A percentile compares a stretch with the other conserved stretches of the same genome.
phyloP scores from a whole-genome alignment of 2,329 filamentous ascomycete genomes.

The Sclerotinia sclerotiorum region DNA sequence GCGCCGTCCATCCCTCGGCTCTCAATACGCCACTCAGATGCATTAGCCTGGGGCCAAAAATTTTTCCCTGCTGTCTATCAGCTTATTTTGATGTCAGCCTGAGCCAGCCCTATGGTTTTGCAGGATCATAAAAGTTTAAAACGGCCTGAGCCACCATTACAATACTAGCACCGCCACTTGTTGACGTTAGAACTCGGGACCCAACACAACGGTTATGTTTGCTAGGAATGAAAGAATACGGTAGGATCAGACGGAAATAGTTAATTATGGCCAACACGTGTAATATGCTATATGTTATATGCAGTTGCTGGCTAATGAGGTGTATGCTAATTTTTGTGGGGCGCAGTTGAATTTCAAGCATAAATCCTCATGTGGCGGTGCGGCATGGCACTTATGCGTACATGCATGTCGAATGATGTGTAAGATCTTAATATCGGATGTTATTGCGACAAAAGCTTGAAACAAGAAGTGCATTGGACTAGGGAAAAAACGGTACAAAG shows the following conservation, averaged over 20 bases:
- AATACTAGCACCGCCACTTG: conserved; percentile 14
- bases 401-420: background rate
- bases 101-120: conserved; percentile 10
- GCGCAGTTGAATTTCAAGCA: conserved; percentile 12
- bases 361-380: conserved; percentile 21
- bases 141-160: conserved; percentile 18
- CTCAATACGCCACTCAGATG: background rate
- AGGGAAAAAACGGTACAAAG: background rate
- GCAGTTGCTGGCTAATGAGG: background rate
- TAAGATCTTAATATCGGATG: conserved; percentile 1
- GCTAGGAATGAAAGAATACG: conserved; percentile 4
- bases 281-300: background rate
- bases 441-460: background rate
- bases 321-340: background rate
- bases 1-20: background rate
- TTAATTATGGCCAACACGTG: background rate
- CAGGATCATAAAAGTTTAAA: conserved; percentile 9
- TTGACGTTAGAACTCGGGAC: conserved; percentile 4
- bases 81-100: background rate
- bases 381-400: conserved; percentile 16
- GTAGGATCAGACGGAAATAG: background rate
- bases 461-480: background rate
- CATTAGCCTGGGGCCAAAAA: background rate
- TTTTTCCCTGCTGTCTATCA: background rate
- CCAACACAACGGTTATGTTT: background rate